Evolutionary conservation across 108 stramenopile genomes (phyloP), one percentile per base, ranked within the genome.

Genomic region (Fistulifera pelliculosa): DNA sequence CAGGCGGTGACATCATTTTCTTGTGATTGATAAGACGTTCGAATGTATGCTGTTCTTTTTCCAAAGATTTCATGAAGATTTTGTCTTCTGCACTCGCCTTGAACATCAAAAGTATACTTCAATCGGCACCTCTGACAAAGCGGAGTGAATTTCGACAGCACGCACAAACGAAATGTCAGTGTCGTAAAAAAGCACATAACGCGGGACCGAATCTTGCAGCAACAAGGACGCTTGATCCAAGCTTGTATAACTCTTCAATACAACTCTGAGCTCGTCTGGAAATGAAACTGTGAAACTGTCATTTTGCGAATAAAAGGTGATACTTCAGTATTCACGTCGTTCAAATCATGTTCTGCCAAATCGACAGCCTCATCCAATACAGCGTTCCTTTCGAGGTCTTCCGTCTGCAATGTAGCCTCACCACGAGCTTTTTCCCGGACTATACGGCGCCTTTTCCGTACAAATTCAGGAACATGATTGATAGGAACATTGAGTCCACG

Each of bases 11-110:
- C 93, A 96, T 91, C 27, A 83, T 87, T 49, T 85, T 88, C 61
- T 96, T 95, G 66, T 90, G 82, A 54, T 93, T 75, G 39, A 99
- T 96, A 44, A 99, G 69, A 19, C 71, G 69, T 21, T 94, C 94
- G 67, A 99, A 99, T 0, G 95, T 81, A 16, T 85, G 79, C 55
- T 94, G 80, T 61, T 99, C 98, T 23, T 81, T 65, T 47, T 88
- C 89, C 41, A 99, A 68, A 4, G 75, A 47, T 21, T 95, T 88
- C 38, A 77, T 59, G 54, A 95, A 99, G n/a, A 71, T 81, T 44
- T 94, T 93, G 62, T 97, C 87, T 64, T 99, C 98, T 18, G 91
- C 84, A 58, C 87, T 89, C n/a, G 90, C 80, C 62, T 92, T 83
- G 61, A 94, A 97, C 23, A 88, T 69, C 41, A 96, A 68, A 96